Conservation (phyloP, 1,139 yeast genomes). For the Blastobotrys serpentis region DNA sequence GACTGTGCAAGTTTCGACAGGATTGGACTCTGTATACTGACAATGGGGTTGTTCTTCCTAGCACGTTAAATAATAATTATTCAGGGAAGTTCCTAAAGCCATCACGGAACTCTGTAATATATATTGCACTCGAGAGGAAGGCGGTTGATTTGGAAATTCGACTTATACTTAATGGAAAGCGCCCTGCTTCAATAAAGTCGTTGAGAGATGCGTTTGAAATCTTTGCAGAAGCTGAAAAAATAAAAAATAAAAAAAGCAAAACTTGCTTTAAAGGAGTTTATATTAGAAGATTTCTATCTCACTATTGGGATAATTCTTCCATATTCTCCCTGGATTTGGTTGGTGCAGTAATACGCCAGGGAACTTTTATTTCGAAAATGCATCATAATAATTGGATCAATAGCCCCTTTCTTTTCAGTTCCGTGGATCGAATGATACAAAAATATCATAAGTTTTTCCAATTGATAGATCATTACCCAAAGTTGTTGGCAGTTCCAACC, state of each 20-base stretch:
- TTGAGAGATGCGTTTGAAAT: not conserved
- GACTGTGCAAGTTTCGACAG: constrained; percentile 17
- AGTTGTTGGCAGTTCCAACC: constrained; percentile 40
- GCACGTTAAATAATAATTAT: constrained; percentile 13
- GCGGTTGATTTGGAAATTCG: not conserved
- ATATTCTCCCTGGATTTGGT: constrained; percentile 35
- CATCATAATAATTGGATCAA: constrained; percentile 38
- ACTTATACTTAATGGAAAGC: not conserved
- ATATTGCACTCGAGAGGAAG: not conserved
- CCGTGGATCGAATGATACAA: constrained; percentile 30
- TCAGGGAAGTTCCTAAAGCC: constrained; percentile 7
- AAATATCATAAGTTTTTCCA: constrained; percentile 38
- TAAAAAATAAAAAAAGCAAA: too few species aligned
- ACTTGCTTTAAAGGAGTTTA: not conserved
- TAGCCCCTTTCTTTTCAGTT: constrained; percentile 31
- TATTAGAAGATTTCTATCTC: not conserved
- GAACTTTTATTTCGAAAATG: constrained; percentile 39
- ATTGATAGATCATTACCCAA: constrained; percentile 26
- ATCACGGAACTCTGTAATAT: not conserved
- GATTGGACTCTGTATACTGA: constrained; percentile 10
- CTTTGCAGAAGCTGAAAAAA: too few species aligned
- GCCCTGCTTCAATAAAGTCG: not conserved
- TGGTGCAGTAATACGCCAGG: constrained; percentile 40
- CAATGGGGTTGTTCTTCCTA: constrained; percentile 19
- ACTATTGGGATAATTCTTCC: constrained; percentile 28